Conservation (phyloP, 169 alveolate genomes). For the Plasmodium inui region DNA sequence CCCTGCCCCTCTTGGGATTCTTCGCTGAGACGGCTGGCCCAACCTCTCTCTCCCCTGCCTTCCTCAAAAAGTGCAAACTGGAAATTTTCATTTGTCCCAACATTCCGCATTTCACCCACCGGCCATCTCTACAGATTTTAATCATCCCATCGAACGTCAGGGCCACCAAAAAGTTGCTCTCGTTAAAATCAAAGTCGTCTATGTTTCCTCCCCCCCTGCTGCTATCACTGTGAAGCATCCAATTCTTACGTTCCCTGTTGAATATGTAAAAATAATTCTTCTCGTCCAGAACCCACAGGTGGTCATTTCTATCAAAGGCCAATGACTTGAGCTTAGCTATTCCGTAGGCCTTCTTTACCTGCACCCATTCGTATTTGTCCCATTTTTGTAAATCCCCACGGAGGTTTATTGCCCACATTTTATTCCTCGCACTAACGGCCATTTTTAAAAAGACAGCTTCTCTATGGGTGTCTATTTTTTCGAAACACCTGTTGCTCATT, state of each 20-base stretch:
- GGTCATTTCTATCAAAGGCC: constrained; percentile 56
- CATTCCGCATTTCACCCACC: constrained; percentile 69
- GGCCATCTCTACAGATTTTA: constrained; percentile 26
- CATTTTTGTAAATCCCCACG: constrained; percentile 67
- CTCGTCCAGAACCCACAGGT: constrained; percentile 66
- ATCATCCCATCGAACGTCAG: constrained; percentile 52
- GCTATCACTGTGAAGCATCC: constrained; percentile 53
- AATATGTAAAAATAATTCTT: constrained; percentile 27
- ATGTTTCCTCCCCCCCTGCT: constrained; percentile 28
- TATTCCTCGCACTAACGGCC: constrained; percentile 28
- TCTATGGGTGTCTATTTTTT: constrained; percentile 26
- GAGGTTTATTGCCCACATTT: constrained; percentile 70
- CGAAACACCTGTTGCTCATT: constrained; percentile 16
- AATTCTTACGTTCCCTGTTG: constrained; percentile 39
- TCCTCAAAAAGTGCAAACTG: constrained; percentile 50
- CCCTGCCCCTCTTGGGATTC: no score
- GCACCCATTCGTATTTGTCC: constrained; percentile 58
- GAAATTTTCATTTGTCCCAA: constrained; percentile 45
- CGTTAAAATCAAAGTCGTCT: constrained; percentile 64
- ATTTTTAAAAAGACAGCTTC: constrained; percentile 37
- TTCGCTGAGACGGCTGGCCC: no score
- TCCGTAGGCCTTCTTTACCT: constrained; percentile 60
- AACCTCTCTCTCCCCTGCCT: no score
- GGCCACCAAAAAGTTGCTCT: constrained; percentile 29
- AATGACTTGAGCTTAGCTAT: constrained; percentile 52